Evolutionary conservation across 2,329 filamentous ascomycete genomes (phyloP), one percentile per base, ranked within the genome.

Genomic region (Berkeleyomyces rouxiae): DNA sequence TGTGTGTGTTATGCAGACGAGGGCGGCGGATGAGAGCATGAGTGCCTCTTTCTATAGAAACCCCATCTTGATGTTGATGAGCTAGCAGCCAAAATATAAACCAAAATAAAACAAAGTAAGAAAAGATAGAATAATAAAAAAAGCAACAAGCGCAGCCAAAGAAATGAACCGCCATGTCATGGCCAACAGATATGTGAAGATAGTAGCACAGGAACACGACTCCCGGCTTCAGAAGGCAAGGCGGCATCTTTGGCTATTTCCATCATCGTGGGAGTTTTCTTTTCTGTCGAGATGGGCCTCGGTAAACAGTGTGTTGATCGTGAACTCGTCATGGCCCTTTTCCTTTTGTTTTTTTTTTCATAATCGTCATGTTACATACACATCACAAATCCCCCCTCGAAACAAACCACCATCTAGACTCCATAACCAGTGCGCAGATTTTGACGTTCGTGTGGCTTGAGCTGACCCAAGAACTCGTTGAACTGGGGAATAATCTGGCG

Each of bases 401-500:
- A 46, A 7, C 33, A 60, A 49, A 51, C 13, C 6, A 31, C 37
- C 37, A 6, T 53, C 39, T 68, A 75, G 62, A 82, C 70, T 31
- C 70, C 71, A 69, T 82, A 84, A 36, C 74, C 76, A 44, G 71
- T 66, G 67, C 74, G 76, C 58, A 84, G 72, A 16, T 73, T 74
- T 65, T 79, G 75, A 64, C 76, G 78, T 64, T 83, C 79, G 59
- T 75, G 72, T 7, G 76, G 72, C 58, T 74, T 73, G 67, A 84
- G 70, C 66, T 79, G 78, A 16, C 70, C 69, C 57, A 84, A 68
- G 66, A 84, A 84, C 23, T 78, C 75, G 67, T 75, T 72, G 67
- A 84, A 83, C 63, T 82, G 77, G 11, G 81, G 80, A 61, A 84
- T 84, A 66, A 84, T 77, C 67, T 80, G 77, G 63, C 79, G 78